phyloP scores from a whole-genome alignment of 2,329 filamentous ascomycete genomes.

The Phyllosticta ampelicida region DNA sequence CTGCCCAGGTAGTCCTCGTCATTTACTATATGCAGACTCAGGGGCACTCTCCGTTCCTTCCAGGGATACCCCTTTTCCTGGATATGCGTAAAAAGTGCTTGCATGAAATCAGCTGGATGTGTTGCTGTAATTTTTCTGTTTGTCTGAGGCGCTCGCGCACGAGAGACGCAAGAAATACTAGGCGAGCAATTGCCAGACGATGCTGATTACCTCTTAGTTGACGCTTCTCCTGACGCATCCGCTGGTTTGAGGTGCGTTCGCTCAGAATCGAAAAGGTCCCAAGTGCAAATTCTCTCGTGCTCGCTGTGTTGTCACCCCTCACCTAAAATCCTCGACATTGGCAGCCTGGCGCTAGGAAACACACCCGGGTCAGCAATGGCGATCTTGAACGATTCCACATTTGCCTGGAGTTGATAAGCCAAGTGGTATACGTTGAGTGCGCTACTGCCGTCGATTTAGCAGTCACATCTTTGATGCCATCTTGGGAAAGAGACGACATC shows the following conservation, averaged over 20 bases:
- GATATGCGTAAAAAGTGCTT: no score
- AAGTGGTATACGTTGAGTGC: neutral
- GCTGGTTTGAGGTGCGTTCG: neutral
- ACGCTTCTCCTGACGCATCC: no score
- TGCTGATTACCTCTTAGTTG: no score
- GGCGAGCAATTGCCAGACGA: no score
- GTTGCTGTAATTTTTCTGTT: no score
- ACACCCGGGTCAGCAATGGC: neutral
- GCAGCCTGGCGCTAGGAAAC: neutral
- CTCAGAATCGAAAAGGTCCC: neutral
- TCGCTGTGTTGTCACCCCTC: neutral
- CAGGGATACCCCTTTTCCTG: no score
- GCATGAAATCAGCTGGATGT: no score
- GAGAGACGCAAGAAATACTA: no score
- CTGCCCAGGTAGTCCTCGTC: no score
- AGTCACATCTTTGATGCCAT: conserved; percentile 48
- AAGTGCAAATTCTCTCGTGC: neutral
- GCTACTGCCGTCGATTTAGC: conserved; percentile 19
- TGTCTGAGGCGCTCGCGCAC: no score
- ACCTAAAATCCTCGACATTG: neutral
- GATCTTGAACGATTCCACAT: neutral
- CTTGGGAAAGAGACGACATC: conserved; percentile 82
- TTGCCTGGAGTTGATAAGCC: neutral
- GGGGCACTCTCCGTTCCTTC: no score
- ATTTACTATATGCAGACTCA: no score